Evolutionary conservation across 2,329 filamentous ascomycete species (phyloP), one percentile per base, ranked within the genome.

Genomic region (Cercospora berteroae): DNA sequence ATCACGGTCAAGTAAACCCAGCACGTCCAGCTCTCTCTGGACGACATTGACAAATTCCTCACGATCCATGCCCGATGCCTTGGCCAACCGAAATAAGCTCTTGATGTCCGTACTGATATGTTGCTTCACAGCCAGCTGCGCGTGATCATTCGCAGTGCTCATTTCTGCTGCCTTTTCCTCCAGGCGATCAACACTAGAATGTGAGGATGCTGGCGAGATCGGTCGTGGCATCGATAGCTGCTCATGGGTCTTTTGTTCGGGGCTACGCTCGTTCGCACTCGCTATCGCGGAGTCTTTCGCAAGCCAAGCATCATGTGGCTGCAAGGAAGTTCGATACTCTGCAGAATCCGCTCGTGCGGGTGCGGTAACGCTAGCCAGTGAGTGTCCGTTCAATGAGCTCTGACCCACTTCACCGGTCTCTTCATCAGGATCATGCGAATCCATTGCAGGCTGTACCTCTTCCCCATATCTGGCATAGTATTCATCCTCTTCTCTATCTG

Each of bases 351-450:
- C 36, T 44, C 60, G 60, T 39, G 20, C 60, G 25, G 65, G 31
- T 25, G 60, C 60, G 50, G 39, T 23, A 36, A 58, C 60, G 20
- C 55, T 63, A 12, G 77, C 63, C 16, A 87, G 75, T 5, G 83
- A 77, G 66, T 87, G 80, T 25, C 86, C 86, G 56, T 84, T 82
- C 33, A 89, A 77, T 0, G 86, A 86, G 5, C 85, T 86, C 18
- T 84, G 79, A 52, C 81, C 78, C 9, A 76, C 71, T 13, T 80
- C 82, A 1, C 83, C 75, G 52, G 81, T 76, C 59, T 85, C 88
- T 79, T 93, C 90, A 73, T 93, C 90, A n/a, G 91, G 91, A 71
- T 94, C 91, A 77, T 94, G 88, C 65, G 87, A 88, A 78, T 94
- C 92, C 83, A 94, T 88, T 33, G 91, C 91, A 2, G 91, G 90